Evolutionary conservation across 2,329 filamentous ascomycete species (phyloP).

Genomic region (Epichloe sibirici): DNA sequence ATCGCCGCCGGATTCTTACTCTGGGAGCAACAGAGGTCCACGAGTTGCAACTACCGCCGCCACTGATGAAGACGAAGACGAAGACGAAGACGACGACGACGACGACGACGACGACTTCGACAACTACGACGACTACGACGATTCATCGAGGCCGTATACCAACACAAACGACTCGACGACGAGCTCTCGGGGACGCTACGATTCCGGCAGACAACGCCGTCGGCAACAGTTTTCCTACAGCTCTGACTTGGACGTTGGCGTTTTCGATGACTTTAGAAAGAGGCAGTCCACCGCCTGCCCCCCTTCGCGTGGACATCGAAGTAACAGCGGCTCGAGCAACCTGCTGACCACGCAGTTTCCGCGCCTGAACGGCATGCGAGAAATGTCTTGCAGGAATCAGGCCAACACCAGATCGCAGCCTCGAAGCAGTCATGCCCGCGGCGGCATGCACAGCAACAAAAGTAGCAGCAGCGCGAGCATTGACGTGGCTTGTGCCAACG

Average conservation of each 20-base stretch:
- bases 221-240: constrained; percentile 41
- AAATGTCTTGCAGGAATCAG: constrained; percentile 24
- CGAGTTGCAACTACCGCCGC: constrained; percentile 16
- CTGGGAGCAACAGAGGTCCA: constrained; percentile 5
- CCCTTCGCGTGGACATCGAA: constrained; percentile 49
- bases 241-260: constrained; percentile 45
- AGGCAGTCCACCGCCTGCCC: not conserved
- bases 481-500: constrained; percentile 47
- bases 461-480: constrained; percentile 59
- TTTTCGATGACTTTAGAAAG: constrained; percentile 32
- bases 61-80: constrained; percentile 2
- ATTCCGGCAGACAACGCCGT: constrained; percentile 7
- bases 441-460: constrained; percentile 56
- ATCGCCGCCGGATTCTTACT: constrained; percentile 11
- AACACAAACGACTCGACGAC: constrained; percentile 3
- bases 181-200: not conserved
- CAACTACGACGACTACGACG: not conserved
- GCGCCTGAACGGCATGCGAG: constrained; percentile 51
- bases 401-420: constrained; percentile 26
- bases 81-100: not conserved
- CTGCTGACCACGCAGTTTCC: constrained; percentile 43
- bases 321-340: constrained; percentile 71
- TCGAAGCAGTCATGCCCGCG: constrained; percentile 34
- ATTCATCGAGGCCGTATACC: constrained; percentile 9
- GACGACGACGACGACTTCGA: not conserved